These are phyloP conservation scores for Venturia nashicola DNA, from an alignment of 2,329 filamentous ascomycete species.

Conservation along the genomic window DNA sequence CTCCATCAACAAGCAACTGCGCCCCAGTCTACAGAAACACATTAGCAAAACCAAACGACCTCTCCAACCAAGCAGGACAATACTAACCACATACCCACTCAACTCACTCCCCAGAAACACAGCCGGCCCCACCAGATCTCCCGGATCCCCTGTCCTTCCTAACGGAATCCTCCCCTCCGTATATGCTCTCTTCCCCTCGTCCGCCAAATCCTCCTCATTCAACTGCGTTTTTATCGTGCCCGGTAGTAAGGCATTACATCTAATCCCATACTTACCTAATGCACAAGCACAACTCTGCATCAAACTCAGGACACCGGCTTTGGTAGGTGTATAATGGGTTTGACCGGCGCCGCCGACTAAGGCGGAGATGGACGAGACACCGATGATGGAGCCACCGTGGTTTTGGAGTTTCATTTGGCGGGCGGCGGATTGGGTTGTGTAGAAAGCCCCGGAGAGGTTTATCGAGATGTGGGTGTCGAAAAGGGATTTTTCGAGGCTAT, in stretches of 20 bases:
- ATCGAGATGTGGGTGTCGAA: conserved; percentile 61
- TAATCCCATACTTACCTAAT: conserved; percentile 60
- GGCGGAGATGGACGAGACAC: conserved; percentile 59
- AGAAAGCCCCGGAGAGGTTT: conserved; percentile 83
- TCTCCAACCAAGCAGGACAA: background rate
- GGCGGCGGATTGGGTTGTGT: conserved; percentile 72
- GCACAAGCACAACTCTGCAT: conserved; percentile 79
- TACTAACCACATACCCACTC: conserved; percentile 57
- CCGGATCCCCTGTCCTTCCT: conserved; percentile 57
- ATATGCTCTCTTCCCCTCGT: conserved; percentile 59
- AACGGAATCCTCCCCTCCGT: conserved; percentile 75
- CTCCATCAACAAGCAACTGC: conserved; percentile 77
- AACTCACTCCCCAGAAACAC: conserved; percentile 74
- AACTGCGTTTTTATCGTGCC: conserved; percentile 76
- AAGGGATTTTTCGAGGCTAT: conserved; percentile 32
- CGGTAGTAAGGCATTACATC: conserved; percentile 74
- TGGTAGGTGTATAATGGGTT: conserved; percentile 80
- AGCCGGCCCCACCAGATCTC: conserved; percentile 71
- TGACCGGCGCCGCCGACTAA: conserved; percentile 68
- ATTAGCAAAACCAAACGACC: background rate
- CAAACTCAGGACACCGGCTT: conserved; percentile 66
- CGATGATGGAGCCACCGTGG: conserved; percentile 68
- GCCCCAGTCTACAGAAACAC: conserved; percentile 47
- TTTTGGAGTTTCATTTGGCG: conserved; percentile 62
- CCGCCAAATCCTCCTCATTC: conserved; percentile 69